These are phyloP conservation scores for Biscogniauxia marginata DNA, from an alignment of 2,329 filamentous ascomycete species.

Conservation along the genomic window DNA sequence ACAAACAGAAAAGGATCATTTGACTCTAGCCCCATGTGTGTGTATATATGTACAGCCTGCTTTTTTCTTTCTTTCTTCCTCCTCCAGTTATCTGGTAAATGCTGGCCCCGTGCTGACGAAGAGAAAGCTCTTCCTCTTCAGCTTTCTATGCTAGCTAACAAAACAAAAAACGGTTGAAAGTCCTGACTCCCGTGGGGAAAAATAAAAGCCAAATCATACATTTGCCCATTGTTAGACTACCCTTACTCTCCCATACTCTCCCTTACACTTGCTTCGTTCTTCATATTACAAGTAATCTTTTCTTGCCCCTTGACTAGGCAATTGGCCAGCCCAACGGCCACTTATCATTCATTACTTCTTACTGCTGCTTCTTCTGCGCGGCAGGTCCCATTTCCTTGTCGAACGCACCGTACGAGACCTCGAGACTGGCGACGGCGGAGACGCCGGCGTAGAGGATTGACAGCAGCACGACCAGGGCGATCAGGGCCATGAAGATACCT, in stretches of 20 bases:
- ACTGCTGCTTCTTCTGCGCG: conserved; percentile 78
- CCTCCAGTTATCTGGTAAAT: neutral
- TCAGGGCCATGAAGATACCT: conserved; percentile 88
- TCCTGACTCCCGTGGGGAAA: conserved; percentile 7
- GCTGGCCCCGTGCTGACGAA: neutral
- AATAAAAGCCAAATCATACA: neutral
- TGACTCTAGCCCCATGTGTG: neutral
- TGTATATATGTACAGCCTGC: neutral
- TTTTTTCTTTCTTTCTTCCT: neutral
- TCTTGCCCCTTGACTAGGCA: no score
- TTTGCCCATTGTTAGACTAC: neutral
- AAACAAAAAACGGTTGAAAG: neutral
- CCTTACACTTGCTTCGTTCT: neutral
- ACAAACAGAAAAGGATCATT: neutral
- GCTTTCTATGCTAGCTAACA: neutral
- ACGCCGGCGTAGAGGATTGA: conserved; percentile 78
- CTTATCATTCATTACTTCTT: no score
- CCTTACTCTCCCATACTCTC: neutral
- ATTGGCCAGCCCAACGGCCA: no score
- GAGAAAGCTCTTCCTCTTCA: neutral
- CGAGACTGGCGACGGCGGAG: conserved; percentile 71
- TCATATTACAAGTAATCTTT: neutral
- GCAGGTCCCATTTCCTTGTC: conserved; percentile 93
- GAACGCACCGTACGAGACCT: conserved; percentile 92
- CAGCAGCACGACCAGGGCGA: conserved; percentile 69